Conservation (phyloP, 2,329 filamentous ascomycete genomes). For the Scopulariopsis brevicaulis region DNA sequence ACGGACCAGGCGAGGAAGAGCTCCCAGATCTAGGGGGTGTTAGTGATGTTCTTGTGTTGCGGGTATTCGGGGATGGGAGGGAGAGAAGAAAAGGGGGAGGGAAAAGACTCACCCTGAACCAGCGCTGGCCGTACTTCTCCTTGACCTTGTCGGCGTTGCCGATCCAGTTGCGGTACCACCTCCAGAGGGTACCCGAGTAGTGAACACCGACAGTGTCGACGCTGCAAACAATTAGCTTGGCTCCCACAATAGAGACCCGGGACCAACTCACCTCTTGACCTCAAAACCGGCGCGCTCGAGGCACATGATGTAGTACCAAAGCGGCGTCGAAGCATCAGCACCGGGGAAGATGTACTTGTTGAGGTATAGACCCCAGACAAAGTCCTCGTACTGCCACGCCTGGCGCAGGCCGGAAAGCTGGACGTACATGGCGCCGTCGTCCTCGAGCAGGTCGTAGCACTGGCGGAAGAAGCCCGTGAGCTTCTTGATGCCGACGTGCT, state of each 20-base stretch:
- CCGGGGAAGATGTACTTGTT: slow-evolving; percentile 99
- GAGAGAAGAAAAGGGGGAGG: background rate
- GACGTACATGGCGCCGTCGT: slow-evolving; percentile 91
- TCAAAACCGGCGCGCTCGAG: slow-evolving; percentile 74
- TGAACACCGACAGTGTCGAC: slow-evolving; percentile 93
- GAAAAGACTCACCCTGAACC: slow-evolving; percentile 67
- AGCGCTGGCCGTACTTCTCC: slow-evolving; percentile 88
- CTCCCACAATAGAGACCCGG: background rate
- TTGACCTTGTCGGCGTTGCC: slow-evolving; percentile 85
- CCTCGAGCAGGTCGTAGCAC: slow-evolving; percentile 90
- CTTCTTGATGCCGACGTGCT: slow-evolving; percentile 93
- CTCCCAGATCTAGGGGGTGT: slow-evolving; percentile 66
- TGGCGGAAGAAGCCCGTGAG: slow-evolving; percentile 72
- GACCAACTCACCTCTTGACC: slow-evolving; percentile 51
- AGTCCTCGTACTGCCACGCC: slow-evolving; percentile 94
- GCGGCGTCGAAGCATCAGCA: slow-evolving; percentile 86
- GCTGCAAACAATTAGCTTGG: slow-evolving; percentile 12
- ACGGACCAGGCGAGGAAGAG: slow-evolving; percentile 80
- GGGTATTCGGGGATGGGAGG: background rate
- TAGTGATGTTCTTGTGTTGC: background rate
- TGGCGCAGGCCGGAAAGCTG: slow-evolving; percentile 92
- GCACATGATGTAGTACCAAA: slow-evolving; percentile 75
- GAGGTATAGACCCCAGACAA: slow-evolving; percentile 98
- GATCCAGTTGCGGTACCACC: slow-evolving; percentile 98
- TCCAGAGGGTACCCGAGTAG: slow-evolving; percentile 93